phyloP scores from a whole-genome alignment of 805 yeast species.

The Sugiyamaella mastotermitis region DNA sequence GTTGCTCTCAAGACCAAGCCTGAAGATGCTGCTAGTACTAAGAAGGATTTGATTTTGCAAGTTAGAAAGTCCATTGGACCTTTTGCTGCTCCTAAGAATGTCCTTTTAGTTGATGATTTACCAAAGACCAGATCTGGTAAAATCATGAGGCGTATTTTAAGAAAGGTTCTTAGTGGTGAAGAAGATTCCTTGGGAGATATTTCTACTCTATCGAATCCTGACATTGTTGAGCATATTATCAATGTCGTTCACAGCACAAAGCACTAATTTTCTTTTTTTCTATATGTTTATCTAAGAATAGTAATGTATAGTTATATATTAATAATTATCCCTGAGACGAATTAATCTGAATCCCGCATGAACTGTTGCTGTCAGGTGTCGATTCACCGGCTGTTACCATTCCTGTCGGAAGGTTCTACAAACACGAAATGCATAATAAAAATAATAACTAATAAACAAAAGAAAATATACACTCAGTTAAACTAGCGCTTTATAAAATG shows the following conservation, averaged over 20 bases:
- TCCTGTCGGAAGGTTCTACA: no score
- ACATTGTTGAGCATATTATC: conserved; percentile 71
- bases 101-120: conserved; percentile 78
- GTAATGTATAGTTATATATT: no score
- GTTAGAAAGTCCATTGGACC: conserved; percentile 88
- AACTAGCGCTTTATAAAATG: no score
- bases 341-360: no score
- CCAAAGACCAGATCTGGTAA: conserved; percentile 98
- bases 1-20: conserved; percentile 67
- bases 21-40: conserved; percentile 34
- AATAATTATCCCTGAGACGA: no score
- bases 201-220: conserved; percentile 83
- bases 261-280: no score
- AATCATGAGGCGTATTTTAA: conserved; percentile 94
- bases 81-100: conserved; percentile 91
- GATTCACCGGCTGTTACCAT: no score
- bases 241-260: conserved; percentile 41
- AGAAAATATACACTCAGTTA: no score
- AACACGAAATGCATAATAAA: no score
- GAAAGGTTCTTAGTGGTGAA: conserved; percentile 88
- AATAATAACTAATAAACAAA: no score
- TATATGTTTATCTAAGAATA: no score
- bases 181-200: conserved; percentile 86
- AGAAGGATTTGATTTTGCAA: conserved; percentile 71
- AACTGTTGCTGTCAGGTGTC: no score